Conservation (phyloP, 345 rosid genomes). For the Eucalyptus paniculata region DNA sequence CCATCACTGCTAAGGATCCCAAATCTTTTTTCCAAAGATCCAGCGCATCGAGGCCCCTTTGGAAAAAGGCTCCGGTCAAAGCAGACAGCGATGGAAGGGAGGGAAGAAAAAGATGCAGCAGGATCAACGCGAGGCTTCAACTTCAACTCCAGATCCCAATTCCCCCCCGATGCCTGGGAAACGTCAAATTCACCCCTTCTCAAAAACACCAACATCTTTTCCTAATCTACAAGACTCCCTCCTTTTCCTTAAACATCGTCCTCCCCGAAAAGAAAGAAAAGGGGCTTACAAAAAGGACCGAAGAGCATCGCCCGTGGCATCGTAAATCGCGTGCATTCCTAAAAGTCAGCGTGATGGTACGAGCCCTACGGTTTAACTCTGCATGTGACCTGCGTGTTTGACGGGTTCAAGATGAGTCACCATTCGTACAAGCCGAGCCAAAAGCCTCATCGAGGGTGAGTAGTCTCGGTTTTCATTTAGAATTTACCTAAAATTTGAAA, state of each 20-base stretch:
- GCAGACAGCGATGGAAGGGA: neutral
- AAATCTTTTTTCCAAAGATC: neutral
- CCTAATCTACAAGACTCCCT: accelerated
- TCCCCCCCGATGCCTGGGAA: neutral
- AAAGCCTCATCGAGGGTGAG: too few species aligned
- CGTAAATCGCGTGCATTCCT: too few species aligned
- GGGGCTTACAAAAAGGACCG: too few species aligned
- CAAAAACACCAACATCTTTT: neutral
- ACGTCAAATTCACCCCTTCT: neutral
- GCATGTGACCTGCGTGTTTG: too few species aligned
- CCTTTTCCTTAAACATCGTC: neutral
- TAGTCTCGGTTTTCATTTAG: accelerated
- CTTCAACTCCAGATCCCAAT: neutral
- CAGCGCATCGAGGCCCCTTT: neutral
- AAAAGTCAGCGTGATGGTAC: too few species aligned
- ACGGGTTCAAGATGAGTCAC: too few species aligned
- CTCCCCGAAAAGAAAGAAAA: neutral
- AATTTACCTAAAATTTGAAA: accelerated
- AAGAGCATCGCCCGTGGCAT: too few species aligned
- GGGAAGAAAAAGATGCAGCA: neutral
- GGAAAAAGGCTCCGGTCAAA: neutral
- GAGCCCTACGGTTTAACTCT: too few species aligned
- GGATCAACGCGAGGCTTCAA: neutral
- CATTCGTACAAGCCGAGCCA: too few species aligned
- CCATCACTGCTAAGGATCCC: neutral